Evolutionary conservation across 768 basidiomycete genomes (phyloP).

Genomic region (Psilocybe subaeruginosa): DNA sequence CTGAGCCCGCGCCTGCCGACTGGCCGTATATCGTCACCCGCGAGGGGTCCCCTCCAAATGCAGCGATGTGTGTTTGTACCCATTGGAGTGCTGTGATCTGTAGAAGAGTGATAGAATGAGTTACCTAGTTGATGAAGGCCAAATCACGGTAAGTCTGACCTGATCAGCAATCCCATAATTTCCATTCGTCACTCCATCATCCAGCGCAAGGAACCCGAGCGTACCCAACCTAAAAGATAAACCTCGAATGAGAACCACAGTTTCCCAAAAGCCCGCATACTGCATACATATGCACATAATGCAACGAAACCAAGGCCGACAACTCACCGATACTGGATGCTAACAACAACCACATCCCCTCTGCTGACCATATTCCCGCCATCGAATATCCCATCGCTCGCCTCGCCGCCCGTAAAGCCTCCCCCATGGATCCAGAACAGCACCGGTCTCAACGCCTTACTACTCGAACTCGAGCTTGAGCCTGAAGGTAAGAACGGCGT

Average conservation of each 20-base stretch:
- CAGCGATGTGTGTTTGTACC: conserved; percentile 52
- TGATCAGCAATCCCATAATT: conserved; percentile 43
- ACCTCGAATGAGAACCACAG: conserved; percentile 18
- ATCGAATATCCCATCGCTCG: conserved; percentile 42
- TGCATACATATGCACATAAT: conserved; percentile 7
- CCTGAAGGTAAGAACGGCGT: conserved; percentile 37
- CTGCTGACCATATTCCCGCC: conserved; percentile 48
- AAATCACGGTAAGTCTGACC: no score
- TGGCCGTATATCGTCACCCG: conserved; percentile 58
- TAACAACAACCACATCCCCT: conserved; percentile 41
- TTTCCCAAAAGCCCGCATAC: no score
- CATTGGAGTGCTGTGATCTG: conserved; percentile 38
- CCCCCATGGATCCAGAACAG: conserved; percentile 58
- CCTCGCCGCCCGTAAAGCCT: conserved; percentile 43
- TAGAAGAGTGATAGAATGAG: background rate
- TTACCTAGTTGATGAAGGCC: no score
- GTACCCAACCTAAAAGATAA: conserved; percentile 36
- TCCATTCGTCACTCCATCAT: conserved; percentile 44
- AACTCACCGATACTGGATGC: conserved; percentile 44
- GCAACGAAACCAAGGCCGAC: conserved; percentile 33
- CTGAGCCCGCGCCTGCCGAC: conserved; percentile 53
- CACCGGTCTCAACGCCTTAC: conserved; percentile 38
- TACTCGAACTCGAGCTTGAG: conserved; percentile 5
- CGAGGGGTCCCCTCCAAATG: conserved; percentile 61
- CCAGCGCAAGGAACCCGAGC: conserved; percentile 45